Evolutionary conservation across 257 asterid species (phyloP).

Genomic region (Solanum peruvianum): DNA sequence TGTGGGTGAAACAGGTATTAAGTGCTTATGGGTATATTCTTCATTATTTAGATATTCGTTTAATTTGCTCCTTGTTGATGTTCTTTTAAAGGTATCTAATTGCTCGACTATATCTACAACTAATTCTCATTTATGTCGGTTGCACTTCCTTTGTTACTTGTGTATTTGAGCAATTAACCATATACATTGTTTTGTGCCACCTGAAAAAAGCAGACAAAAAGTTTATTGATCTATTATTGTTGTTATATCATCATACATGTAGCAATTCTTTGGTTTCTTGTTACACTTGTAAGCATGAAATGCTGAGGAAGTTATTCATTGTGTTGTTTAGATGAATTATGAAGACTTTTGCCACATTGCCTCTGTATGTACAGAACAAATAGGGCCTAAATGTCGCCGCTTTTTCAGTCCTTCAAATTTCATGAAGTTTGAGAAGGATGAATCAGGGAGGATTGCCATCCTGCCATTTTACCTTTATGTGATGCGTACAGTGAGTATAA

Average conservation of each 20-base stretch:
- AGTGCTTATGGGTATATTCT: not conserved
- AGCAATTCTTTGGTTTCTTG: not conserved
- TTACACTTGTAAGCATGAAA: not conserved
- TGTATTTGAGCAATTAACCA: not conserved
- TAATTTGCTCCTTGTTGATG: not conserved
- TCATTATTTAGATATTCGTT: not conserved
- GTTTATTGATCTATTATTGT: not conserved
- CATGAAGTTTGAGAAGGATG: slow-evolving; percentile 99
- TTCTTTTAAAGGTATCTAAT: not conserved
- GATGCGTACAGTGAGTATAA: slow-evolving; percentile 81
- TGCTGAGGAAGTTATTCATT: slow-evolving; percentile 16
- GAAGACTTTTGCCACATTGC: slow-evolving; percentile 99
- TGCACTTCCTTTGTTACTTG: not conserved
- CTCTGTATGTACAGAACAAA: slow-evolving; percentile 94
- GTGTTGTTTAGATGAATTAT: slow-evolving; percentile 74
- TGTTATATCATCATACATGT: not conserved
- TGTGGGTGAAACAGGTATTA: not conserved
- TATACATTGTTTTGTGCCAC: not conserved
- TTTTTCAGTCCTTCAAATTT: slow-evolving; percentile 98
- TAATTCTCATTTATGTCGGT: not conserved
- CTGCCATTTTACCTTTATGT: slow-evolving; percentile 96
- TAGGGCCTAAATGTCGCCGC: slow-evolving; percentile 90
- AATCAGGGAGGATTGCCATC: slow-evolving; percentile 93
- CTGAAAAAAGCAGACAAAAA: not conserved
- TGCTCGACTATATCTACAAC: not conserved